These are phyloP conservation scores for Fusarium foetens DNA, from an alignment of 2,329 filamentous ascomycete genomes.

Conservation along the genomic window DNA sequence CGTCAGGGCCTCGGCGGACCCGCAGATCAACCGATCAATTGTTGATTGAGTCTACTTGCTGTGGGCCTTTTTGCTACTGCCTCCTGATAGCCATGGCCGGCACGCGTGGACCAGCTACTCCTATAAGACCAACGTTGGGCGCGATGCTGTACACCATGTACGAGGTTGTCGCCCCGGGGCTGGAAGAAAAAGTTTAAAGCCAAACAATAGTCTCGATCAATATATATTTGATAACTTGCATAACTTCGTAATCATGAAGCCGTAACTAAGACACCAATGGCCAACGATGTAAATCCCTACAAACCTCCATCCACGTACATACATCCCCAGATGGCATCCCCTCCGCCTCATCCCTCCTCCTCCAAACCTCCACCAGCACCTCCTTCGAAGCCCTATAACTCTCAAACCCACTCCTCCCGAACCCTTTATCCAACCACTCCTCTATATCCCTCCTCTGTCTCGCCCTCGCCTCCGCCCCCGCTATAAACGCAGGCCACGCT, in stretches of 20 bases:
- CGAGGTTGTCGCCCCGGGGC: accelerated
- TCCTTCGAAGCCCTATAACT: slow-evolving; percentile 33
- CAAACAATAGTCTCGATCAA: background rate
- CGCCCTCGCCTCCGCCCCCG: slow-evolving; percentile 33
- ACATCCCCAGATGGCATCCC: slow-evolving; percentile 16
- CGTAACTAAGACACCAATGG: slow-evolving; percentile 19
- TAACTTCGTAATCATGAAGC: background rate
- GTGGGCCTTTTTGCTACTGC: too few relatives aligned
- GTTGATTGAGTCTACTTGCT: accelerated
- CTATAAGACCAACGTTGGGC: accelerated
- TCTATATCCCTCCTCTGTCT: slow-evolving; percentile 26
- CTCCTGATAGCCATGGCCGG: background rate
- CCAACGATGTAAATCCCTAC: slow-evolving; percentile 34
- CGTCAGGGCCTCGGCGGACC: accelerated
- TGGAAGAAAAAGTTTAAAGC: accelerated
- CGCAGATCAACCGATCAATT: background rate
- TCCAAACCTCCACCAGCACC: slow-evolving; percentile 35
- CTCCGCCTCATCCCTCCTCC: slow-evolving; percentile 31
- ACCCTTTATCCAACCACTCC: slow-evolving; percentile 37
- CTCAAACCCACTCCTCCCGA: slow-evolving; percentile 33
- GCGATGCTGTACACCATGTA: background rate
- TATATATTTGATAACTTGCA: background rate
- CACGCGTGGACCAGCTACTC: accelerated
- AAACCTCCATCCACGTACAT: slow-evolving; percentile 42
- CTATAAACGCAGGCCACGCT: slow-evolving; percentile 38